Evolutionary conservation across 768 basidiomycete species (phyloP).

Genomic region (Lentinula sp.): DNA sequence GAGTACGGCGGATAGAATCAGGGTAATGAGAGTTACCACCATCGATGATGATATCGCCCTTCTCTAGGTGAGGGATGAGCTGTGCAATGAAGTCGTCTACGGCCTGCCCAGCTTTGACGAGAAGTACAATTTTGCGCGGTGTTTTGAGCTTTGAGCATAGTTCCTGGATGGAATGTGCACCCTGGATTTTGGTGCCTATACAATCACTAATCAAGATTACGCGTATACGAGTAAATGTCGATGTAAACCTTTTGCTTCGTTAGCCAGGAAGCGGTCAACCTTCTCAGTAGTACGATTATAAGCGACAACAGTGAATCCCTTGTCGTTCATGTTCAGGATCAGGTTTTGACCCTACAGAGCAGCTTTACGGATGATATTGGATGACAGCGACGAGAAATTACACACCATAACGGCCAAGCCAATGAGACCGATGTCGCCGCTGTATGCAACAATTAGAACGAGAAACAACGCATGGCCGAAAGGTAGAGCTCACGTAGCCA

Average conservation of each 20-base stretch:
- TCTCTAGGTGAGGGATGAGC: conserved; percentile 83
- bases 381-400: conserved; percentile 12
- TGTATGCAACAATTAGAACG: conserved; percentile 25
- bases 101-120: conserved; percentile 96
- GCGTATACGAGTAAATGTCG: not conserved
- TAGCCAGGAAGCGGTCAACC: conserved; percentile 91
- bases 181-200: conserved; percentile 89
- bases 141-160: conserved; percentile 87
- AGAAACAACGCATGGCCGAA: conserved; percentile 8
- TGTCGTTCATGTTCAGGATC: conserved; percentile 99
- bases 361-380: conserved; percentile 10
- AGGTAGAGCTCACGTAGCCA: conserved; percentile 42
- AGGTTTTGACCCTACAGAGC: conserved; percentile 81
- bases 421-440: conserved; percentile 97
- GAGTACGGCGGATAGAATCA: conserved; percentile 90
- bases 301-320: conserved; percentile 94
- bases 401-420: conserved; percentile 96
- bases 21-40: conserved; percentile 99
- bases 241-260: conserved; percentile 89
- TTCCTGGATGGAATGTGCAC: conserved; percentile 91
- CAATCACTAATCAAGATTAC: conserved; percentile 5
- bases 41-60: conserved; percentile 98
- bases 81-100: conserved; percentile 94
- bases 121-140: conserved; percentile 95
- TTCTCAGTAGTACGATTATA: conserved; percentile 97